Evolutionary conservation across 2,329 filamentous ascomycete species (phyloP), one percentile per base, ranked within the genome.

Genomic region (Pseudodiploospora longispora): DNA sequence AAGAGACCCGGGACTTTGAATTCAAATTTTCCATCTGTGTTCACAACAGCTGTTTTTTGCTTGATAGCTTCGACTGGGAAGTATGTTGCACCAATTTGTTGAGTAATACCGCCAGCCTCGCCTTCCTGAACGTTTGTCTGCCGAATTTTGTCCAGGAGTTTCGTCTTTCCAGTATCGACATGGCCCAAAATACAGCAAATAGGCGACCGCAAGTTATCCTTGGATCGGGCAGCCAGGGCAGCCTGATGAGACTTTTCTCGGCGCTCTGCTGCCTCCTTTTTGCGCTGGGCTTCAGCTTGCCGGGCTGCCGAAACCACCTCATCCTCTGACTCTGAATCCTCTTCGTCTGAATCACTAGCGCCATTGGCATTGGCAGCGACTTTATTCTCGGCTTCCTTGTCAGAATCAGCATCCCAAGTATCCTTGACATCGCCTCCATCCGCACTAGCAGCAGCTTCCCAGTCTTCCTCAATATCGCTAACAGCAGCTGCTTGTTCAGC

Each of bases 91-190:
- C 93, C 93, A 61, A 98, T 98, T 69, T 98, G 93, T 70, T 98
- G 93, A 6, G 93, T 98, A 60, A 98, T 98, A 82, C 93, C 93
- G 75, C 93, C 94, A 35, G 93, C 94, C 78, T 98, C 93, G 59
- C 93, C 93, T 69, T 97, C 93, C 63, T 98, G 94, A 32, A 98
- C 93, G 62, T 98, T 97, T 46, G 93, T 97, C 67, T 96, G 89
- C 59, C 93, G 86, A 60, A 98, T 87, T 74, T 98, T 98, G 75
- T 98, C 93, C 47, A 98, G 78, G 51, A 98, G 75, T 72, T 97
- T 98, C n/a, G 93, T 98, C 74, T 98, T 98, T 65, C 93, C 93
- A 38, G 94, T 98, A 82, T 98, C 93, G 79, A 98, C 93, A 80
- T 98, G 93, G 59, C 93, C 93, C 52, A 98, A 81, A 78, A 98